Base-by-base conservation (phyloP, 345 rosid species). In the Brassica incana region DNA sequence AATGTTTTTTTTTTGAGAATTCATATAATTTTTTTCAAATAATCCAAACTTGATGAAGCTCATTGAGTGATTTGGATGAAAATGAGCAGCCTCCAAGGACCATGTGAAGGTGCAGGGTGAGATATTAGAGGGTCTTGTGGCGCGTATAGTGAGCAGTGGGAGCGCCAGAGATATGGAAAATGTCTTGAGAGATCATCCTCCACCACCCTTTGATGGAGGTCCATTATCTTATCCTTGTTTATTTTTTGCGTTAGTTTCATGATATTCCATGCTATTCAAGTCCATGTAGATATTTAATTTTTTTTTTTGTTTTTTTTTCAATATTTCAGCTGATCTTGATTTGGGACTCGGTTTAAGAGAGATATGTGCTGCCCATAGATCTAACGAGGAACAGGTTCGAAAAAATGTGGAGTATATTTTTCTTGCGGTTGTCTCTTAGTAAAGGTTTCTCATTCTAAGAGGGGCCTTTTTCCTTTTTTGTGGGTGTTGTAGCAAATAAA, bases 51-150 rank as follows among this genome's bases (percentile, higher is more conserved):
- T 43, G 43, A 67, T 38, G 25, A 33, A 58, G 8, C 66, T 54
- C 25, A 54, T 68, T 45, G 43, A 65, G 7, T 45, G 62, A 40
- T 73, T 56, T 69, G 68, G 36, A 45, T 65, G 35, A 36, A 16
- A 69, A 35, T 70, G 36, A 75, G 79, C 87, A 95, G 99, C 87
- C 82, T 91, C 98, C 20, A 91, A 86, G 75, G 94, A 93, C 83
- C 99, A 95, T 85, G 82, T 82, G 74, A 73, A 85, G 81, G 93
- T 85, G 62, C 99, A 95, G 73, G 99, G 99, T 78, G 98, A 95
- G 86, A 95, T 95, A 74, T 79, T 93, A 60, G 99, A 95, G 89
- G 99, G 99, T 71, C 94, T 95, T 16, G 99, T 95, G 76, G 99
- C 98, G 54, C 99, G 99, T 77, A 83, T 93, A 33, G 97, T 93